phyloP scores from a whole-genome alignment of 2,329 filamentous ascomycete genomes.

The Paecilomyces niveus region DNA sequence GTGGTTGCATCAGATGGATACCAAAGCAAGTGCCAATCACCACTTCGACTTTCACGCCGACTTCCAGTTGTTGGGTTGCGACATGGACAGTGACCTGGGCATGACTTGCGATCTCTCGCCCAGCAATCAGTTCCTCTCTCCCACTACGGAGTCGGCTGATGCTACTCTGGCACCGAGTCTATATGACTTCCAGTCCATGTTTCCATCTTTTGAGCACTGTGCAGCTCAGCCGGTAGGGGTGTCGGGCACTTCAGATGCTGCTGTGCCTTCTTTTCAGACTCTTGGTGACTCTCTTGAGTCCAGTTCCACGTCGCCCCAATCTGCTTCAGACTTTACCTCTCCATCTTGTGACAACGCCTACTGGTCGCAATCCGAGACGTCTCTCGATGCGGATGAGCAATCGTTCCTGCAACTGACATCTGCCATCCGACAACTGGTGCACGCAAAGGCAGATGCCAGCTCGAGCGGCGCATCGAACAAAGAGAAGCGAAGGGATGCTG shows the following conservation, averaged over 20 bases:
- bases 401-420: background rate
- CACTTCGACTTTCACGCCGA: background rate
- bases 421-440: conserved; percentile 24
- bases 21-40: background rate
- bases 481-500: conserved; percentile 35
- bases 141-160: background rate
- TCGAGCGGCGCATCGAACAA: conserved; percentile 27
- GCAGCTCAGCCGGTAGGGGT: background rate
- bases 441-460: conserved; percentile 31
- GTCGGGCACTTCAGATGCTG: background rate
- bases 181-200: background rate
- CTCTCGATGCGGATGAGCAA: background rate
- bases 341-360: background rate
- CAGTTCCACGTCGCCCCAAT: background rate
- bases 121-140: background rate
- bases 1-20: background rate
- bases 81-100: background rate
- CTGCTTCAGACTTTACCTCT: background rate
- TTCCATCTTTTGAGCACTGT: background rate
- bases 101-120: background rate
- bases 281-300: background rate
- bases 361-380: background rate
- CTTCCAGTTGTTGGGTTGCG: background rate
- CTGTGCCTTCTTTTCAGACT: background rate
- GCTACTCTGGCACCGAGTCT: background rate